phyloP scores from a whole-genome alignment of 768 basidiomycete genomes.

The Calocera cornea region DNA sequence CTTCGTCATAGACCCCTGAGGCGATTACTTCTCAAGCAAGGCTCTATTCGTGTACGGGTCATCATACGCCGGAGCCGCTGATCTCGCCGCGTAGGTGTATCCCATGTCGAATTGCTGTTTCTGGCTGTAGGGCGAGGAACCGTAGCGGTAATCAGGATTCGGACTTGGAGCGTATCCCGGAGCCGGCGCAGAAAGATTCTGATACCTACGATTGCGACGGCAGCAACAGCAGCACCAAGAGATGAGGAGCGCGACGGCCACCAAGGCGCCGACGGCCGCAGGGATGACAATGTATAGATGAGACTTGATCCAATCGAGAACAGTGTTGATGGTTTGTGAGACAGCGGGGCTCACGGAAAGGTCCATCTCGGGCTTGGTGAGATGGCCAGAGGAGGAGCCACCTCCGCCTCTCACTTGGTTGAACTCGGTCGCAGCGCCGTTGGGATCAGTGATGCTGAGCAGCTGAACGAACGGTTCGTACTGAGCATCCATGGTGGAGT shows the following conservation, averaged over 20 bases:
- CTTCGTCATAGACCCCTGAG: background rate
- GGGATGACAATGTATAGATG: background rate
- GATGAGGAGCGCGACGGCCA: background rate
- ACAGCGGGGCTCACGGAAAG: background rate
- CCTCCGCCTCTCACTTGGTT: background rate
- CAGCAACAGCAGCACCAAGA: background rate
- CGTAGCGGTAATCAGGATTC: background rate
- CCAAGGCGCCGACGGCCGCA: background rate
- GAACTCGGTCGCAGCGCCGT: background rate
- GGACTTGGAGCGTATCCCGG: background rate
- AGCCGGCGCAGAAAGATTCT: background rate
- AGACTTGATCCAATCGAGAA: background rate
- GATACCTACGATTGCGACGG: background rate
- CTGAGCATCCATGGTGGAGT: slow-evolving; percentile 30
- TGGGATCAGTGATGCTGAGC: slow-evolving; percentile 29
- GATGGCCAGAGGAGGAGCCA: background rate
- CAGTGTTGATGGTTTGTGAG: background rate
- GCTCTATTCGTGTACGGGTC: background rate
- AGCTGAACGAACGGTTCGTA: slow-evolving; percentile 51
- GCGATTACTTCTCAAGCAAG: background rate
- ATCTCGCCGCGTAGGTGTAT: background rate
- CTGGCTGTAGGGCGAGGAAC: background rate
- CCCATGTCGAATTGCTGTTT: background rate
- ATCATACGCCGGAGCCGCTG: background rate
- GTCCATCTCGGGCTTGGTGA: background rate